phyloP scores from a whole-genome alignment of 2,329 filamentous ascomycete genomes.

The Cladophialophora yegresii region DNA sequence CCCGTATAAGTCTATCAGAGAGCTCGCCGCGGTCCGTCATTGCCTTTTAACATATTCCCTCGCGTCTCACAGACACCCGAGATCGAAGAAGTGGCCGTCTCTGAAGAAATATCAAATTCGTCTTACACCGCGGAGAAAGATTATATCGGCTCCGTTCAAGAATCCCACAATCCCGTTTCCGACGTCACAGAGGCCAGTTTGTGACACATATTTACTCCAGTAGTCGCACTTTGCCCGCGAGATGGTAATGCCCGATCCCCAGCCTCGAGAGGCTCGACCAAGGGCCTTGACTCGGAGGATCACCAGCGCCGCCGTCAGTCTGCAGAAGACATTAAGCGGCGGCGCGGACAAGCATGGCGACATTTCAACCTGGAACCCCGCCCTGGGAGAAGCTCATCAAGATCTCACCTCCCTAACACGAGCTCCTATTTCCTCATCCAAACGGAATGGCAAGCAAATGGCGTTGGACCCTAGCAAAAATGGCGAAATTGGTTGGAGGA shows the following conservation, averaged over 20 bases:
- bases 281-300: slow-evolving; percentile 13
- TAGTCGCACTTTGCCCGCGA: not conserved
- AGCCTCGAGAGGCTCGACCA: slow-evolving; percentile 10
- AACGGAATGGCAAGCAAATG: slow-evolving; percentile 17
- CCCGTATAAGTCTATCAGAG: not conserved
- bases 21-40: not conserved
- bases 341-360: slow-evolving; percentile 16
- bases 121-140: slow-evolving; percentile 16
- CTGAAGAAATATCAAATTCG: not conserved
- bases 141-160: not conserved
- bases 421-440: not conserved
- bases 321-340: slow-evolving; percentile 17
- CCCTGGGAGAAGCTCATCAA: slow-evolving; percentile 15
- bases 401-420: not conserved
- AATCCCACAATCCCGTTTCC: not conserved
- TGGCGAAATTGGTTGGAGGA: slow-evolving; percentile 23
- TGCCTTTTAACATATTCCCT: not conserved
- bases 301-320: slow-evolving; percentile 15
- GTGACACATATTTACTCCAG: slow-evolving; percentile 16
- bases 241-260: slow-evolving; percentile 9
- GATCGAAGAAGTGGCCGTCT: not conserved
- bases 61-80: not conserved
- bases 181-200: slow-evolving; percentile 15
- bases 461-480: slow-evolving; percentile 8
- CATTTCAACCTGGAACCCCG: slow-evolving; percentile 20